Evolutionary conservation across 2,329 filamentous ascomycete species (phyloP).

Genomic region (Cercospora sojina): DNA sequence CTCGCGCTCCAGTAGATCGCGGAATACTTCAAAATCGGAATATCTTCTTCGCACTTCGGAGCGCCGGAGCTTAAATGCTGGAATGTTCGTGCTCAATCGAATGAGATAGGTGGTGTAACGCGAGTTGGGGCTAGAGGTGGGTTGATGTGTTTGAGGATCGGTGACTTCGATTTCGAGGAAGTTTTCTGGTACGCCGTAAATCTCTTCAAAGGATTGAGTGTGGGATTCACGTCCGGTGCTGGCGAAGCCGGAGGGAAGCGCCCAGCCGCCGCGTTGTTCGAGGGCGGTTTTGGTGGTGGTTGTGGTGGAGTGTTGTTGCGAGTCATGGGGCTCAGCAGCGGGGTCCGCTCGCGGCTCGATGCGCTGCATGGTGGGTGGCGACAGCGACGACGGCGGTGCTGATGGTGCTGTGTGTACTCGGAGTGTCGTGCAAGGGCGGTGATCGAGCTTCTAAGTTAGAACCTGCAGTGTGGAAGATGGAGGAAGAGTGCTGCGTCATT

Average conservation of each 20-base stretch:
- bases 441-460: neutral
- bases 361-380: slow-evolving; percentile 31
- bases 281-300: slow-evolving; percentile 9
- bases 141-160: slow-evolving; percentile 90
- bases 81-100: slow-evolving; percentile 95
- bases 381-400: neutral
- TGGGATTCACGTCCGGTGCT: slow-evolving; percentile 33
- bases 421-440: neutral
- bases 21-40: slow-evolving; percentile 98
- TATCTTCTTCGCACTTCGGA: slow-evolving; percentile 89
- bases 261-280: slow-evolving; percentile 12
- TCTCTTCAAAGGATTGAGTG: slow-evolving; percentile 91
- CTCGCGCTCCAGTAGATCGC: slow-evolving; percentile 95
- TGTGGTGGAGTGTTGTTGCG: slow-evolving; percentile 1
- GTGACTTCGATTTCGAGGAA: slow-evolving; percentile 98
- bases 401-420: neutral
- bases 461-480: neutral
- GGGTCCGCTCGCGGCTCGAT: slow-evolving; percentile 32
- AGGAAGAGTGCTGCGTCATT: neutral
- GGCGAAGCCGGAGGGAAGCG: slow-evolving; percentile 36
- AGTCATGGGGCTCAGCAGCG: slow-evolving; percentile 8
- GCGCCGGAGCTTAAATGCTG: slow-evolving; percentile 89
- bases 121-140: slow-evolving; percentile 55
- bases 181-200: slow-evolving; percentile 97
- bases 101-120: slow-evolving; percentile 99